Base-by-base conservation (phyloP, 805 yeast genomes). In the Candida golubevii region DNA sequence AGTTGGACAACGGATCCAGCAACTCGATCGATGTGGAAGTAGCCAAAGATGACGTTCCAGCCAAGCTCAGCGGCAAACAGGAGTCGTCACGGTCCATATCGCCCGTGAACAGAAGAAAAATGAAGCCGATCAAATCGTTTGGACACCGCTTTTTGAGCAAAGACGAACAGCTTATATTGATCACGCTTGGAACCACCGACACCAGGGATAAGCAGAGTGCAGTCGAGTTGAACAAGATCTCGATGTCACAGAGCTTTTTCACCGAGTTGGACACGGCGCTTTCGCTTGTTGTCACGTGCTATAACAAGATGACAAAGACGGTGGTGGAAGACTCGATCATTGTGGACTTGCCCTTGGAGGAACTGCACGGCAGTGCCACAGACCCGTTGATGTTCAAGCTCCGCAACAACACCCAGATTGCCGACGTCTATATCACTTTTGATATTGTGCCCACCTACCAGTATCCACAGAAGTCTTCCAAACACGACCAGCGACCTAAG, bases 391-490 rank as follows among this genome's bases (percentile, higher is more conserved):
- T 83, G 8, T 88, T 91, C 66, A 82, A 81, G 48, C 75, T 84
- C 45, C 63, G 66, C 7, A 65, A 75, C 41, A 53, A 60, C 29
- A 63, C 69, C 33, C 67, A 68, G 29, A 77, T 79, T 11, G 65
- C 75, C 32, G 78, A 82, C 41, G 76, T 83, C 11, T 61, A 77
- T 3, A 62, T 91, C 32, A 78, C 80, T 33, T 91, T 91, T 64
- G 98, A 91, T 62, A 76, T 90, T 44, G 88, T 90, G 13, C 96
- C 97, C 23, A 88, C 97, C 0, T 89, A 88, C 62, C 84, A 82
- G 37, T 74, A 73, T 42, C 54, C 55, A 11, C 46, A 43, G 13
- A 41, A 36, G 11, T 18, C 23, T 18, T 39, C 39, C n/a, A 36
- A 35, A 29, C 39, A 28, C 14, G 29, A 36, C 11, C 26, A 38